Evolutionary conservation across 352 stramenopile species (phyloP), one percentile per base, ranked within the genome.

Genomic region (Globisporangium barbulae): DNA sequence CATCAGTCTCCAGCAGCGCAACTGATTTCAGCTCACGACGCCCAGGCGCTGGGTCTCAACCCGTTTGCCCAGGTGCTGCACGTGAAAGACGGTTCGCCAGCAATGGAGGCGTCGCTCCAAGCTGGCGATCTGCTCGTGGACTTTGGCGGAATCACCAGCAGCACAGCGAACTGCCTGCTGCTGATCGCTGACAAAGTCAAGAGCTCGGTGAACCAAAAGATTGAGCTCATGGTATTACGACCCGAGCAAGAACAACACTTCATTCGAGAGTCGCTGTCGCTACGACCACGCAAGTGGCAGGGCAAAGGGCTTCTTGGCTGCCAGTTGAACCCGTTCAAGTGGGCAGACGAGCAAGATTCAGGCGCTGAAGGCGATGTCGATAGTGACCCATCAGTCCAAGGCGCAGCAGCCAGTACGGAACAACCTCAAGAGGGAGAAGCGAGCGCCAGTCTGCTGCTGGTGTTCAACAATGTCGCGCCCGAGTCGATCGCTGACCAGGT

Each of bases 271-370:
- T 41, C 42, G 22, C 28, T 81, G 4, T 44, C 21, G 21, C 59
- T 78, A 19, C 22, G 59, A 15, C 79, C 81, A 0, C 76, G 64
- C 0, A 88, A 90, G 60, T 90, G 81, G 81, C 71, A 74, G 19
- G 81, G 79, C 17, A 90, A 89, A 61, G 81, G 81, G 0, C 61
- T 90, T 2, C 72, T 90, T 2, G 81, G 81, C 0, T 90, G 79
- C 41, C 77, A 90, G 47, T 56, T 90, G 4, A 80, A 74, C 53
- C 79, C 81, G 30, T 89, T 82, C 65, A 85, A 89, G 52, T 85
- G 79, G 78, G 39, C 73, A 2, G 42, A 59, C 4, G 41, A 69
- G 5, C 7, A 37, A 3, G 53, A 69, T 10, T 6, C 44, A 35
- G 53, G 56, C 25, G 1, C 17, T 30, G 21, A 59, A 21, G 37